Evolutionary conservation across 2,329 filamentous ascomycete species (phyloP).

Genomic region (Fusarium sp.): DNA sequence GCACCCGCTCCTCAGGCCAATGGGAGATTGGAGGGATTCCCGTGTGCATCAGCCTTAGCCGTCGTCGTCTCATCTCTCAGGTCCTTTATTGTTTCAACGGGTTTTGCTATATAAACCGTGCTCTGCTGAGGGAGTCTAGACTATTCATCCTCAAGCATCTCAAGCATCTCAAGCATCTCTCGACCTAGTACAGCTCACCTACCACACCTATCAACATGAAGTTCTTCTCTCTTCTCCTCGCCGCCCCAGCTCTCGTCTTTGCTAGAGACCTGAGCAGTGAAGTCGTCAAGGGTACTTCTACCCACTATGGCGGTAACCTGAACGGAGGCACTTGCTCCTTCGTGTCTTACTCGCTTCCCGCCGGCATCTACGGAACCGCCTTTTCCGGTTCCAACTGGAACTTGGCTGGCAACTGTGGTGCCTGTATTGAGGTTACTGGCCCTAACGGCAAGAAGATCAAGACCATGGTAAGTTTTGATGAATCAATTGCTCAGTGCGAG

Average conservation of each 20-base stretch:
- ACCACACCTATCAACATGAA: conserved; percentile 35
- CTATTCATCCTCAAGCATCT: not conserved
- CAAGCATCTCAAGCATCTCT: not conserved
- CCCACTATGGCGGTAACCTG: conserved; percentile 67
- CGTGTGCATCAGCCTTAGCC: not conserved
- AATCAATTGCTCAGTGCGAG: not conserved
- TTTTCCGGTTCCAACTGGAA: conserved; percentile 70
- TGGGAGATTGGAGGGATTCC: not conserved
- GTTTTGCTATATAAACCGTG: conserved; percentile 1
- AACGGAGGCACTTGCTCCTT: conserved; percentile 73
- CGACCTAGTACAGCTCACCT: conserved; percentile 3
- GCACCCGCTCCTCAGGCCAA: not conserved
- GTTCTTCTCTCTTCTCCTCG: conserved; percentile 30
- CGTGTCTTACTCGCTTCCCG: conserved; percentile 70
- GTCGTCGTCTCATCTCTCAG: conserved; percentile 1
- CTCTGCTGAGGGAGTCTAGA: not conserved
- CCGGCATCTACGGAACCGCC: conserved; percentile 70
- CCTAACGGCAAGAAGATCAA: conserved; percentile 66
- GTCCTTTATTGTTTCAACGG: not conserved
- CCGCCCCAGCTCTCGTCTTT: conserved; percentile 36
- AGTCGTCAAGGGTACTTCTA: conserved; percentile 45
- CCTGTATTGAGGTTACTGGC: conserved; percentile 70
- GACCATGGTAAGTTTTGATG: conserved; percentile 65
- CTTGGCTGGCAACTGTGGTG: conserved; percentile 67
- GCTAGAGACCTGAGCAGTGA: conserved; percentile 24